phyloP scores from a whole-genome alignment of 2,329 filamentous ascomycete species.

The Colletotrichum horii region DNA sequence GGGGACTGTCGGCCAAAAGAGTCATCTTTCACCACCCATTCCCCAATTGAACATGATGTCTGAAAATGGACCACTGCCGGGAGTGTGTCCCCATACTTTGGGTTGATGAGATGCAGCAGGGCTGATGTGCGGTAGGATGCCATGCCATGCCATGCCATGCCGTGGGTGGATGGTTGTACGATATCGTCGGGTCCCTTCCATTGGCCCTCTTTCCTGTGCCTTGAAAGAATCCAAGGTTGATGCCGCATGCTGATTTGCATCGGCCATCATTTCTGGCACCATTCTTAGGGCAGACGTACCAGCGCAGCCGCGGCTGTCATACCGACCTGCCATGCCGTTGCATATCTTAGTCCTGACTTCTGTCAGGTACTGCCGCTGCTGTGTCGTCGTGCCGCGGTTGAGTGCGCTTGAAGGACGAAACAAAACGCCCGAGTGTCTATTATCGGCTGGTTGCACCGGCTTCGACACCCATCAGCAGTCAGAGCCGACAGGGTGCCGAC shows the following conservation, averaged over 20 bases:
- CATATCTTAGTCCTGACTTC: not conserved
- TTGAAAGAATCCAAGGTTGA: not conserved
- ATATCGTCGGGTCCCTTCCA: not conserved
- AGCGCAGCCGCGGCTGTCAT: conserved; percentile 9
- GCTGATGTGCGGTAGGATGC: conserved; percentile 22
- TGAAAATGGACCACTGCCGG: conserved; percentile 21
- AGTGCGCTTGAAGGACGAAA: conserved; percentile 9
- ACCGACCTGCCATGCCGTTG: not conserved
- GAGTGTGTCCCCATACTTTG: conserved; percentile 13
- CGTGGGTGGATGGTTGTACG: conserved; percentile 16
- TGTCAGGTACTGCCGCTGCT: conserved; percentile 14
- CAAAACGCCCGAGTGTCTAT: conserved; percentile 14
- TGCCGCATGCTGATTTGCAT: conserved; percentile 7
- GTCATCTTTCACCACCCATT: conserved; percentile 20
- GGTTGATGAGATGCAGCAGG: conserved; percentile 24
- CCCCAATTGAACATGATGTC: conserved; percentile 6
- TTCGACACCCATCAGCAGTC: not conserved
- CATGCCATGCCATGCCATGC: conserved; percentile 6
- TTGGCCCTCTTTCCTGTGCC: not conserved
- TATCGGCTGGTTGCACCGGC: conserved; percentile 18
- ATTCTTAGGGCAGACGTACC: not conserved
- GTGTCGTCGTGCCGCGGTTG: not conserved
- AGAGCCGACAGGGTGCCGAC: not conserved
- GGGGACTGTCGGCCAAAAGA: conserved; percentile 17
- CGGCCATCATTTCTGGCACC: not conserved